Base-by-base conservation (phyloP, 192 early-diverging fungal genomes). In the Rhizophagus prolifer region DNA sequence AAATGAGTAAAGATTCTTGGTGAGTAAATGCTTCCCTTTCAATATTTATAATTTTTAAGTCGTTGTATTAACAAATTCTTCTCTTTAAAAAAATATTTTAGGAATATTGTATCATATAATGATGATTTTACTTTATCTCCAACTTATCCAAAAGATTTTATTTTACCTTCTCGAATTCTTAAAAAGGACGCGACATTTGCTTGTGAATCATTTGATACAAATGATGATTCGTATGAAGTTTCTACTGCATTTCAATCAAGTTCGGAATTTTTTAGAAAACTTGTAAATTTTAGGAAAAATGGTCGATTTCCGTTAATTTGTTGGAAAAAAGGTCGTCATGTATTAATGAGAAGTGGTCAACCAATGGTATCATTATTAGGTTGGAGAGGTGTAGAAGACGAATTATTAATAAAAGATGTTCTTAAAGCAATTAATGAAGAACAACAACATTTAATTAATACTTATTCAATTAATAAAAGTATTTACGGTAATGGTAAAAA, bases 331-430 rank as follows among this genome's bases (percentile, higher is more conserved):
- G 79, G 79, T 10, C 79, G 74, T 31, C 70, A 81, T 44, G 76
- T 85, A 19, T 66, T 85, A 13, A 79, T 85, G 83, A 61, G 83
- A 25, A 82, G 83, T 10, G 79, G 79, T 6, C 83, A 85, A 59
- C 83, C 83, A 10, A 85, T 85, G 83, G 81, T 82, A 13, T 81
- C 81, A 3, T 73, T 85, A 25, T 70, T 82, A 19, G 79, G 81
- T n/a, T 70, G 79, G 36, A 78, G 83, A 72, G 83, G 83, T 4
- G 54, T 76, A 16, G 81, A 82, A 61, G 83, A 85, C 59, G 83
- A 85, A 41, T 26, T 75, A 3, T 81, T 82, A 59, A 76, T 85
- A n/a, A 54, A 72, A n/a, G 75, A 75, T 19, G 79, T 85, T 47
- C 59, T 85, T 26, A 79, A 62, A 10, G 80, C 81, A 4, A 78